Conservation (phyloP, 169 alveolate genomes). For the Cryptosporidium sp. region DNA sequence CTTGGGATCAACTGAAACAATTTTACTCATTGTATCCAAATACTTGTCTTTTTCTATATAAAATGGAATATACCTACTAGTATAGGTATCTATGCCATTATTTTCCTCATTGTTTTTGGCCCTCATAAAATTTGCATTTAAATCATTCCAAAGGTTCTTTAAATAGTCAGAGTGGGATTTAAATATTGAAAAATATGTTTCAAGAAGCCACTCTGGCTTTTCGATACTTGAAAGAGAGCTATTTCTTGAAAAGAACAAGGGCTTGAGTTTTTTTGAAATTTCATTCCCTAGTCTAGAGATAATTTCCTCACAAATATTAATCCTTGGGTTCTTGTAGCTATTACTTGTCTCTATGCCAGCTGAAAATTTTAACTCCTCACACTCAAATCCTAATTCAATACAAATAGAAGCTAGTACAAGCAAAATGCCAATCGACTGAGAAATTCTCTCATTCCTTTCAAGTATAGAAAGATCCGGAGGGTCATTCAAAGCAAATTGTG, state of each 20-base stretch:
- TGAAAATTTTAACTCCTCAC: neutral
- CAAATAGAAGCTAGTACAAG: slow-evolving; percentile 13
- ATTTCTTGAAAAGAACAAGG: slow-evolving; percentile 59
- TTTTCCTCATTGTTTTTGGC: neutral
- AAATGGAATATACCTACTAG: slow-evolving; percentile 13
- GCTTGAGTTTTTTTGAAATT: slow-evolving; percentile 11
- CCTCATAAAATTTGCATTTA: neutral
- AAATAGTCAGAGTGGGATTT: slow-evolving; percentile 38
- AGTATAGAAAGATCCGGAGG: neutral
- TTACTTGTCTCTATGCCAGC: neutral
- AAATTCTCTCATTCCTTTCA: slow-evolving; percentile 16
- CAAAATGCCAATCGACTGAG: slow-evolving; percentile 3
- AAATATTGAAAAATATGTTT: slow-evolving; percentile 40
- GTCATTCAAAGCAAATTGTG: neutral
- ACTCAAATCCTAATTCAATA: neutral
- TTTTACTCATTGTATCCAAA: neutral
- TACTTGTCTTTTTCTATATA: slow-evolving; percentile 3
- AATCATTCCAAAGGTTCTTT: slow-evolving; percentile 21
- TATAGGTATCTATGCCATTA: neutral
- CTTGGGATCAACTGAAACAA: slow-evolving; percentile 13
- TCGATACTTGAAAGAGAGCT: slow-evolving; percentile 36
- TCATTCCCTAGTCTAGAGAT: slow-evolving; percentile 10
- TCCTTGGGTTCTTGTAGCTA: neutral
- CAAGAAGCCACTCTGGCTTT: slow-evolving; percentile 69
- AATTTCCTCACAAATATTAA: neutral